phyloP scores from a whole-genome alignment of 257 asterid genomes.

The Vinca minor region DNA sequence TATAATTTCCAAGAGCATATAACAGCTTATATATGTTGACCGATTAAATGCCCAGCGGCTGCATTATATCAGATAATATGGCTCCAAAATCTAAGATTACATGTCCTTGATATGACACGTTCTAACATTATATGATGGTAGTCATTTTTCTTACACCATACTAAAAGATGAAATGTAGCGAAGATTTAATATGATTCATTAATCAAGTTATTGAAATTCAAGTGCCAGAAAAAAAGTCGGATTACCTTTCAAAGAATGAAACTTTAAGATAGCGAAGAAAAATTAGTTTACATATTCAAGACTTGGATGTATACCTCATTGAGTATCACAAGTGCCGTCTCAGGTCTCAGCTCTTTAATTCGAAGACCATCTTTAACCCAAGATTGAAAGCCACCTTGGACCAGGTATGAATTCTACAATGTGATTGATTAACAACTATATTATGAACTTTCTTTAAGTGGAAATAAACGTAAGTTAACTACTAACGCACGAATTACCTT shows the following conservation, averaged over 20 bases:
- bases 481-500: conserved; percentile 52
- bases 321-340: conserved; percentile 69
- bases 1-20: neutral
- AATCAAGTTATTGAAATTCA: neutral
- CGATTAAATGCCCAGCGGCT: neutral
- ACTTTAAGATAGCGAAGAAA: neutral
- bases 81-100: neutral
- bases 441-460: neutral
- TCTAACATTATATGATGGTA: neutral
- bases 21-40: neutral
- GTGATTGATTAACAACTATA: neutral
- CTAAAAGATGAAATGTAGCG: no score
- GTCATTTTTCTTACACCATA: neutral
- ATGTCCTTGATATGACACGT: neutral
- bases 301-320: conserved; percentile 43
- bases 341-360: conserved; percentile 65
- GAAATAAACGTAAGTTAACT: neutral
- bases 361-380: conserved; percentile 74
- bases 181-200: no score
- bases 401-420: conserved; percentile 58
- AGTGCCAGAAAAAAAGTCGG: neutral
- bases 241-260: neutral
- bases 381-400: conserved; percentile 80
- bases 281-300: neutral
- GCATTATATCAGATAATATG: no score